A percentile compares a stretch with the other conserved stretches of the same genome.
phyloP scores from a whole-genome alignment of 176 grass and related monocot species.

The Oryza meridionalis region DNA sequence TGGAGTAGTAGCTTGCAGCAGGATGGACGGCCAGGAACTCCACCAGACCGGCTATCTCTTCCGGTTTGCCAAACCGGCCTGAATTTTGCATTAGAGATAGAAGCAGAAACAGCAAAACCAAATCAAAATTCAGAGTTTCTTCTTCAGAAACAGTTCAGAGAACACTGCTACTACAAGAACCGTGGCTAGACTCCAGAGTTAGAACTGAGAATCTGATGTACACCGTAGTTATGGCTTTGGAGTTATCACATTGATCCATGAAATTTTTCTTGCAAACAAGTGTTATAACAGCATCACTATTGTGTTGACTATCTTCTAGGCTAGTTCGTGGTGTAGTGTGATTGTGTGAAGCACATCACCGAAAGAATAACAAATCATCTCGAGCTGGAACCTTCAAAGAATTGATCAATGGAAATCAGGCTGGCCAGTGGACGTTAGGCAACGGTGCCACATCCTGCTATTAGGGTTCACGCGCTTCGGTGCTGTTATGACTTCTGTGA shows the following conservation, averaged over 20 bases:
- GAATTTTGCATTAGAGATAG: constrained; percentile 17
- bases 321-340: neutral
- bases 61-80: constrained; percentile 65
- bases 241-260: neutral
- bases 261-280: constrained; percentile 12
- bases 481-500: constrained; percentile 65
- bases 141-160: neutral
- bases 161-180: neutral
- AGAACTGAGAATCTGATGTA: neutral
- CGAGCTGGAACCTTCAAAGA: neutral
- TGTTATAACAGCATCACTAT: neutral
- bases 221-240: neutral
- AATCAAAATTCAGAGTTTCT: neutral
- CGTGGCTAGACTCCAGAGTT: too few species aligned
- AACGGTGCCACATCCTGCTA: constrained; percentile 87
- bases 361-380: constrained; percentile 28
- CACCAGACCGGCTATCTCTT: constrained; percentile 60
- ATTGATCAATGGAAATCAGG: constrained; percentile 59
- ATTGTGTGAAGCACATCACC: constrained; percentile 4
- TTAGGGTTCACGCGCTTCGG: constrained; percentile 64
- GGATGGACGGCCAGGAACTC: constrained; percentile 66
- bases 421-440: constrained; percentile 75
- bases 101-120: neutral
- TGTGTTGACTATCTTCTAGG: too few species aligned
- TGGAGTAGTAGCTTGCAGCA: constrained; percentile 33